A percentile compares a stretch with the other conserved stretches of the same genome.
phyloP scores from a whole-genome alignment of 2,329 filamentous ascomycete genomes.

The Hymenoscyphus scutula region DNA sequence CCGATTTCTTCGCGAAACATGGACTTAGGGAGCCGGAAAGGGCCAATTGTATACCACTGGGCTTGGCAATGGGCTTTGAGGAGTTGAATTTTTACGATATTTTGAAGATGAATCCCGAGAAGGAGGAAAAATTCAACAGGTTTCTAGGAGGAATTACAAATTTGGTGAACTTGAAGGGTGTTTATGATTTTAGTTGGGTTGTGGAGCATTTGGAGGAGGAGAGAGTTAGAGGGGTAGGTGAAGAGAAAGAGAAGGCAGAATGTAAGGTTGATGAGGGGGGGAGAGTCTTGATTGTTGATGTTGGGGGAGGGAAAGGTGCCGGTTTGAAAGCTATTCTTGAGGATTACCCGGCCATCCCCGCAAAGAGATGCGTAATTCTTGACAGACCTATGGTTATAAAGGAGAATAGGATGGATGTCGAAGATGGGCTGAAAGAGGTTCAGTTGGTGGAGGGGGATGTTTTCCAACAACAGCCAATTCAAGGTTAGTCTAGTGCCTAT shows the following conservation, averaged over 20 bases:
- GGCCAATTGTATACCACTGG: background rate
- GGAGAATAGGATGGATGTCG: background rate
- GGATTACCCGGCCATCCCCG: background rate
- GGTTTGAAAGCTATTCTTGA: background rate
- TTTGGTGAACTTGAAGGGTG: background rate
- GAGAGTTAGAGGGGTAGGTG: background rate
- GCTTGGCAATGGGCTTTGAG: background rate
- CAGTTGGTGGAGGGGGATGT: background rate
- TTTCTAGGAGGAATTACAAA: background rate
- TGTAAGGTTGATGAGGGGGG: background rate
- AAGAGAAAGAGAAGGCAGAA: too few relatives aligned
- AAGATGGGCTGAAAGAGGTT: background rate
- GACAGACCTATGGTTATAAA: background rate
- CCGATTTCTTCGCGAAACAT: background rate
- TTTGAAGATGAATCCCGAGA: background rate
- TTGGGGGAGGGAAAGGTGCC: background rate
- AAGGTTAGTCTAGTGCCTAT: background rate
- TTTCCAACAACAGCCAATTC: background rate
- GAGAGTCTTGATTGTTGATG: background rate
- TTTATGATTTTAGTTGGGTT: background rate
- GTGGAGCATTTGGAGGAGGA: background rate
- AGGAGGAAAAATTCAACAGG: background rate
- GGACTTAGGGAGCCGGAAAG: background rate
- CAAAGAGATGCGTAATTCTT: background rate
- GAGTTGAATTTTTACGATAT: background rate